Evolutionary conservation across 495 filamentous ascomycete species (phyloP).

Genomic region (Podospora comata): DNA sequence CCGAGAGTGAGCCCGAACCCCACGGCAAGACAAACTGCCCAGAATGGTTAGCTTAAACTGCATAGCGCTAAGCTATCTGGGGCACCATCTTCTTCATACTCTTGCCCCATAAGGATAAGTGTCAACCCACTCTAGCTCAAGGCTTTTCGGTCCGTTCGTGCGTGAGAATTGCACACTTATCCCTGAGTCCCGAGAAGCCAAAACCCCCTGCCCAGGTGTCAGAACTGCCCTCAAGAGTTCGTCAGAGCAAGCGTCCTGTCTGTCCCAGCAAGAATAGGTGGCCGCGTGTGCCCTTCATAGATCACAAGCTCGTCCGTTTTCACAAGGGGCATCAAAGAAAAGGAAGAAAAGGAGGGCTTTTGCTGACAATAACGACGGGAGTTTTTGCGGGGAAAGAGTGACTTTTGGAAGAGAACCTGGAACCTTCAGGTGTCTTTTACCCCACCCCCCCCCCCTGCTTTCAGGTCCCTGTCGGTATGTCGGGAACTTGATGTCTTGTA

Average conservation of each 20-base stretch:
- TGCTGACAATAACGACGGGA: neutral
- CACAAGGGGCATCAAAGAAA: neutral
- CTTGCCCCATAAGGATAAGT: constrained; percentile 12
- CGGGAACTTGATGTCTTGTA: constrained; percentile 30
- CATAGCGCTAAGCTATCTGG: neutral
- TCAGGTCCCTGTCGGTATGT: constrained; percentile 27
- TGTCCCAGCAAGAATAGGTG: neutral
- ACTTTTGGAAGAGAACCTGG: neutral
- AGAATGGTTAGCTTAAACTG: constrained; percentile 12
- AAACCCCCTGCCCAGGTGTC: constrained; percentile 7
- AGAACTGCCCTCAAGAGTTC: constrained; percentile 10
- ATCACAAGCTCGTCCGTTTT: constrained; percentile 3
- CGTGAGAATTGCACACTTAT: constrained; percentile 11
- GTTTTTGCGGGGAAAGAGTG: neutral
- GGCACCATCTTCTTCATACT: constrained; percentile 6
- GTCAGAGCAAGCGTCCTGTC: neutral
- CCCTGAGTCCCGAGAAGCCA: constrained; percentile 15
- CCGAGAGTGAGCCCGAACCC: constrained; percentile 26
- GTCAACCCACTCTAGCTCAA: constrained; percentile 1
- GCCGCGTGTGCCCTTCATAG: neutral
- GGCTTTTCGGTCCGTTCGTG: constrained; percentile 26
- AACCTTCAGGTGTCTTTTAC: neutral
- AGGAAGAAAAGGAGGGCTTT: constrained; percentile 2
- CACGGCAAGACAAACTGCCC: constrained; percentile 13
- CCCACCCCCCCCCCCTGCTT: neutral